Base-by-base conservation (phyloP, 2,329 filamentous ascomycete genomes). In the Trichoderma atroviride region DNA sequence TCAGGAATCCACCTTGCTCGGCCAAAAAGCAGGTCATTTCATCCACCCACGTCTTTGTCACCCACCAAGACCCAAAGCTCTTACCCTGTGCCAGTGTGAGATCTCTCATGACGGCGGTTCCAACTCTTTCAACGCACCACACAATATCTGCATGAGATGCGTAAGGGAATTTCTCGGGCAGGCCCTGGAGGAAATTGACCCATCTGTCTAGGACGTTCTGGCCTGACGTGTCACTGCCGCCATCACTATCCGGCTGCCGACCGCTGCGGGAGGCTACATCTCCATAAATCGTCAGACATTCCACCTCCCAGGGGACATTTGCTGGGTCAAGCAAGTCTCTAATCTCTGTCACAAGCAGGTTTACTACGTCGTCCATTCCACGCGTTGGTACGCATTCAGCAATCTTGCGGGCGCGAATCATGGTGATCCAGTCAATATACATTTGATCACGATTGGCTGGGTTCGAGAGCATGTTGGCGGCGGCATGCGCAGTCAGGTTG, bases 1-100 rank as follows among this genome's bases (percentile, higher is more conserved):
- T 85, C 83, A 97, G 89, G 77, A 97, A 97, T 0, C 95, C 95
- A 62, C 94, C 95, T 74, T 94, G 90, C 75, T 96, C 93, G 0
- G 93, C 93, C 73, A 97, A 84, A 86, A 96, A 97, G 69, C 91
- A 86, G 61, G 94, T 89, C 92, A 97, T 96, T 81, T 98, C 95
- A 76, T 97, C 94, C 64, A 97, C 88, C 85, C 95, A 98, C 69
- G 95, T 94, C 78, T 97, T 97, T 4, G 94, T 94, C 69, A 97
- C 92, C 92, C 92, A 96, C 93, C 93, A 96, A 6, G 92, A 90
- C n/a, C 92, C 91, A 76, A 95, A 96, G 76, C 91, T 94, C 76
- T 90, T 89, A 22, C 91, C 92, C 72, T 92, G 90, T 52, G 88
- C 86, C 62, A 96, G 89, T 0, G 92, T 96, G 69, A 96, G 87